Conservation (phyloP, 192 early-diverging fungal genomes). For the Diversispora epigaea region DNA sequence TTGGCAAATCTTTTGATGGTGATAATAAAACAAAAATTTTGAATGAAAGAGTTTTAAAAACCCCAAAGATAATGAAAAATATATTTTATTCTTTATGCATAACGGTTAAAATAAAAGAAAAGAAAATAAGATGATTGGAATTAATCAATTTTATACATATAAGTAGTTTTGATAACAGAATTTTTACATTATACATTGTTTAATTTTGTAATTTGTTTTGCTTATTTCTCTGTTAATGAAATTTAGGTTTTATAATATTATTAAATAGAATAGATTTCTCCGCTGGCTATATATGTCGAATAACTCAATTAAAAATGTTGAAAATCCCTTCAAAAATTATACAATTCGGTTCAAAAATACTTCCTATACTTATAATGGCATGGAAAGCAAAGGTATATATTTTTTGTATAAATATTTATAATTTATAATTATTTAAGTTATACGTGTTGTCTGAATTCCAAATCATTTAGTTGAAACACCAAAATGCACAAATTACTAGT, state of each 20-base stretch:
- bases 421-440: background rate
- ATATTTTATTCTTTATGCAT: conserved; percentile 26
- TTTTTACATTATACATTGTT: background rate
- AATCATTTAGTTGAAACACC: no score
- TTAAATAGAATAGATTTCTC: conserved; percentile 26
- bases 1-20: conserved; percentile 25
- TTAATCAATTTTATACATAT: conserved; percentile 26
- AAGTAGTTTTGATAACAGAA: conserved; percentile 19
- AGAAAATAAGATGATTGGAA: conserved; percentile 22
- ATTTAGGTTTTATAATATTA: conserved; percentile 25
- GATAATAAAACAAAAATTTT: conserved; percentile 30
- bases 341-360: conserved; percentile 19
- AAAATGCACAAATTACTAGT: no score
- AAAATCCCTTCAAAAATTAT: conserved; percentile 2
- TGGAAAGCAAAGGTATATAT: conserved; percentile 32
- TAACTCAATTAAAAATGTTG: conserved; percentile 17
- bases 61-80: conserved; percentile 32
- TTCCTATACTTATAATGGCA: conserved; percentile 2
- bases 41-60: conserved; percentile 26
- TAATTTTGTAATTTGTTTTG: background rate
- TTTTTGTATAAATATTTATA: conserved; percentile 6
- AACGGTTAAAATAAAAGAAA: conserved; percentile 3
- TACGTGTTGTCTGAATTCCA: no score
- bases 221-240: conserved; percentile 16
- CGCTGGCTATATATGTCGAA: conserved; percentile 25